Conservation (phyloP, 305 asterid species). For the Petunia hybrid region DNA sequence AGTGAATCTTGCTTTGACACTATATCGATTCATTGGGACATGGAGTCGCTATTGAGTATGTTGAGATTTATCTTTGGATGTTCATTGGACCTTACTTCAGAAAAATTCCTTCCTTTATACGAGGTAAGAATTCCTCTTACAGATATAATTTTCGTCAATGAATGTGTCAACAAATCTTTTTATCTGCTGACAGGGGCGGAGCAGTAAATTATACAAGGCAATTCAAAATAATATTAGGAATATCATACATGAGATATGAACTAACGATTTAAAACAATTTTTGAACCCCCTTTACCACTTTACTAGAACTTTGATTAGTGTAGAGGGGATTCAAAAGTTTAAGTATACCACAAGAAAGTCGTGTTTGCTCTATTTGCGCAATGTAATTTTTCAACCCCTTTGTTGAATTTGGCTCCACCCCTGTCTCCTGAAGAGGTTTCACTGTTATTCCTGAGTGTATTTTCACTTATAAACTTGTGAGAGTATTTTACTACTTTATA, state of each 20-base stretch:
- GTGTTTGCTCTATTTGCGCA: too few species aligned
- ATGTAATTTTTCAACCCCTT: too few species aligned
- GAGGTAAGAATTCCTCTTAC: slow-evolving; percentile 56
- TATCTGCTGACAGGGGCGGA: not conserved
- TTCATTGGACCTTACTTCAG: slow-evolving; percentile 56
- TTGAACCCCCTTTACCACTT: too few species aligned
- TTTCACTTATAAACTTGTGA: not conserved
- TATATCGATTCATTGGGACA: slow-evolving; percentile 65
- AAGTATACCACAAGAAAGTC: too few species aligned
- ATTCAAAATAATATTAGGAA: too few species aligned
- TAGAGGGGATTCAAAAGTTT: too few species aligned
- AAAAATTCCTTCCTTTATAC: slow-evolving; percentile 60
- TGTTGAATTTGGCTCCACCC: too few species aligned
- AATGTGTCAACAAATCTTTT: not conserved
- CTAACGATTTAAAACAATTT: too few species aligned
- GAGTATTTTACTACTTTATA: not conserved
- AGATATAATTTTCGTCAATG: not conserved
- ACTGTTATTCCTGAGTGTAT: not conserved
- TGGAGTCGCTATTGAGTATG: slow-evolving; percentile 61
- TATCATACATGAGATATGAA: too few species aligned
- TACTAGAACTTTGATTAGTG: too few species aligned
- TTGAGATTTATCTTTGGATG: slow-evolving; percentile 65
- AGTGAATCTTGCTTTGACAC: slow-evolving; percentile 64
- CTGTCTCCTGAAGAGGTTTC: not conserved
- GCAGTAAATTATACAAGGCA: too few species aligned